phyloP scores from a whole-genome alignment of 2,329 filamentous ascomycete genomes.

The Diaporthe sp. region DNA sequence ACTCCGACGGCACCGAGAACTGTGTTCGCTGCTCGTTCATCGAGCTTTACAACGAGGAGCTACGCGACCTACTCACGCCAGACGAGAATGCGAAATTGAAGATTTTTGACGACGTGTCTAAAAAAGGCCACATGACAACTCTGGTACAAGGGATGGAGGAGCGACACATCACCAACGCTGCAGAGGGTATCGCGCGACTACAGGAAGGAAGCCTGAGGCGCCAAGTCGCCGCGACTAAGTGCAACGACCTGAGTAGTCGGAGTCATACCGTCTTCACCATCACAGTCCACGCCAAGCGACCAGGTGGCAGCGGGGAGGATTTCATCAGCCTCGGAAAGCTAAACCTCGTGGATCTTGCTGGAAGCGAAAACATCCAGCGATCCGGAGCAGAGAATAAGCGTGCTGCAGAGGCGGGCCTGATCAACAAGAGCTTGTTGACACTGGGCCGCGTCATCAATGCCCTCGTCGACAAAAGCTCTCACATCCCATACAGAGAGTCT shows the following conservation, averaged over 20 bases:
- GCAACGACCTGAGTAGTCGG: constrained; percentile 96
- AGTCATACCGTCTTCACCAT: constrained; percentile 99
- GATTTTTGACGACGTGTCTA: constrained; percentile 91
- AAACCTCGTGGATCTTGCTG: constrained; percentile 95
- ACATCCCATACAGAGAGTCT: constrained; percentile 94
- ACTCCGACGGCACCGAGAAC: constrained; percentile 82
- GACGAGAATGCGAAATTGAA: constrained; percentile 92
- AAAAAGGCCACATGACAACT: constrained; percentile 86
- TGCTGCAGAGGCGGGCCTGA: constrained; percentile 92
- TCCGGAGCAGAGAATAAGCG: constrained; percentile 99
- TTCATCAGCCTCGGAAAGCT: constrained; percentile 92
- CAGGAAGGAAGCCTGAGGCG: constrained; percentile 92
- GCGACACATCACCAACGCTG: constrained; percentile 87
- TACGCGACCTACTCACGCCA: constrained; percentile 85
- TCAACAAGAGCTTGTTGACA: constrained; percentile 97
- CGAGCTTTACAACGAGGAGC: constrained; percentile 97
- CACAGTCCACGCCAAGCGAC: constrained; percentile 88
- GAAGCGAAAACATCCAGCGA: constrained; percentile 96
- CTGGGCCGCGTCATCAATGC: constrained; percentile 98
- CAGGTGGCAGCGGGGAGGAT: constrained; percentile 86
- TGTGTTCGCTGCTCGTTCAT: constrained; percentile 99
- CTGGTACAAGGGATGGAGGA: constrained; percentile 99
- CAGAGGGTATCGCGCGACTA: constrained; percentile 88
- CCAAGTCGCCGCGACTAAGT: constrained; percentile 99
- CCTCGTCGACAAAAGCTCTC: constrained; percentile 87